phyloP scores from a whole-genome alignment of 129 eudicot species.

The Flaveria robusta region DNA sequence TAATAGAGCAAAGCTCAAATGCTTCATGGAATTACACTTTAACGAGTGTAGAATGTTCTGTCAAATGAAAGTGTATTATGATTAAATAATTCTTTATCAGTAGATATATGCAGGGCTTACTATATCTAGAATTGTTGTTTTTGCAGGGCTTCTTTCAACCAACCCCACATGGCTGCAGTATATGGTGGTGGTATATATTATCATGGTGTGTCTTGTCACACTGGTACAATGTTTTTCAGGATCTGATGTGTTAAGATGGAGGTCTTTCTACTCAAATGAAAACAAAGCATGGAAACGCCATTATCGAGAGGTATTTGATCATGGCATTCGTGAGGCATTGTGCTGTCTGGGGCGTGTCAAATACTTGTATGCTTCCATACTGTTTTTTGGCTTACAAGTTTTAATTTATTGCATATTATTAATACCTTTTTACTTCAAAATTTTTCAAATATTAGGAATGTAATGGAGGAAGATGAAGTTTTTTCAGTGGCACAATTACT shows the following conservation, averaged over 20 bases:
- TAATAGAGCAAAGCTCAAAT: slow-evolving; percentile 16
- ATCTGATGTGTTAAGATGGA: slow-evolving; percentile 74
- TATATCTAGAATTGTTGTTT: slow-evolving; percentile 19
- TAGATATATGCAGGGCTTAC: slow-evolving; percentile 11
- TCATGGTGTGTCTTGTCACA: slow-evolving; percentile 50
- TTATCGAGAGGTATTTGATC: slow-evolving; percentile 73
- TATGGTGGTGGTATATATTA: slow-evolving; percentile 39
- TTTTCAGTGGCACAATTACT: slow-evolving; percentile 69
- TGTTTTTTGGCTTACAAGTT: slow-evolving; percentile 17
- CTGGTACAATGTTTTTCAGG: slow-evolving; percentile 60
- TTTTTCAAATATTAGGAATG: slow-evolving; percentile 39
- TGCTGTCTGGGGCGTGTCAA: slow-evolving; percentile 80
- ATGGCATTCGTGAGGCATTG: slow-evolving; percentile 81
- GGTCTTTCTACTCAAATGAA: slow-evolving; percentile 63
- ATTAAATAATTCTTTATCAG: background rate
- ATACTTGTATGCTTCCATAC: slow-evolving; percentile 58
- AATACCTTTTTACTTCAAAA: slow-evolving; percentile 1
- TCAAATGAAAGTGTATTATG: background rate
- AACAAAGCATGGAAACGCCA: slow-evolving; percentile 71
- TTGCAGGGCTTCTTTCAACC: slow-evolving; percentile 46
- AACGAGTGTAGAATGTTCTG: slow-evolving; percentile 6
- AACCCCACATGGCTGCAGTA: slow-evolving; percentile 39
- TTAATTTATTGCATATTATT: slow-evolving; percentile 1
- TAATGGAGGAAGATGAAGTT: slow-evolving; percentile 74
- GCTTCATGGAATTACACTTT: background rate